phyloP scores from a whole-genome alignment of 306 rosid genomes.

The Dryas alaskensis region DNA sequence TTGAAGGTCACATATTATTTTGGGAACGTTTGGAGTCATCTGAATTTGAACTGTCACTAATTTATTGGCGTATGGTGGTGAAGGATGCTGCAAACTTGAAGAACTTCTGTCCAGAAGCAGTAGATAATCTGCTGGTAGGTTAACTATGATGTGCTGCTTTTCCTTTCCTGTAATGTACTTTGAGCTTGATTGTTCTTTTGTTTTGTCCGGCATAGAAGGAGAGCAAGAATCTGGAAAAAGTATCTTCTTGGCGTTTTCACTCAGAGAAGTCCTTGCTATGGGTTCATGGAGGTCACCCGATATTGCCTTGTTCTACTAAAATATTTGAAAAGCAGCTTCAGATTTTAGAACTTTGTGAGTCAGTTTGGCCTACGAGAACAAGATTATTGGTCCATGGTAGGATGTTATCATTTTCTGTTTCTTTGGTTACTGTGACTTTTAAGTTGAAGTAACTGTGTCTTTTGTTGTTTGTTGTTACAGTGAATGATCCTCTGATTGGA shows the following conservation, averaged over 20 bases:
- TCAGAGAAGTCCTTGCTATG: conserved; percentile 73
- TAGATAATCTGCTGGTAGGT: conserved; percentile 58
- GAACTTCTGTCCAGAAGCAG: conserved; percentile 53
- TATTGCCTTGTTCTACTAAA: conserved; percentile 53
- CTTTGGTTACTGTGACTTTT: background rate
- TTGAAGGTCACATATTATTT: conserved; percentile 59
- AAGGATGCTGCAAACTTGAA: conserved; percentile 49
- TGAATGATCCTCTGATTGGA: conserved; percentile 33
- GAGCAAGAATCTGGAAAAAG: conserved; percentile 40
- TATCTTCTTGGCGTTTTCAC: conserved; percentile 31
- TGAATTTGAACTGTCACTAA: conserved; percentile 43
- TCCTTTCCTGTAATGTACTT: conserved; percentile 18
- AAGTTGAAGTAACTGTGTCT: background rate
- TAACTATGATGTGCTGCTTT: conserved; percentile 13
- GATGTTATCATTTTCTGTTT: conserved; percentile 13
- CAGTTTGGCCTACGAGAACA: conserved; percentile 56
- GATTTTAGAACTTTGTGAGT: conserved; percentile 54
- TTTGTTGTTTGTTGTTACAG: conserved; percentile 14
- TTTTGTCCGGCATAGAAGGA: conserved; percentile 39
- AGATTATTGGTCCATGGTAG: conserved; percentile 46
- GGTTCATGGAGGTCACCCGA: conserved; percentile 90
- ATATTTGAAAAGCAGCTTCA: conserved; percentile 53
- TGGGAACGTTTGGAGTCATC: conserved; percentile 52
- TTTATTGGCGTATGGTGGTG: conserved; percentile 64
- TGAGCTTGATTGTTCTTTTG: conserved; percentile 10